Evolutionary conservation across 441 rosid species (phyloP).

Genomic region (Viola pubescens): DNA sequence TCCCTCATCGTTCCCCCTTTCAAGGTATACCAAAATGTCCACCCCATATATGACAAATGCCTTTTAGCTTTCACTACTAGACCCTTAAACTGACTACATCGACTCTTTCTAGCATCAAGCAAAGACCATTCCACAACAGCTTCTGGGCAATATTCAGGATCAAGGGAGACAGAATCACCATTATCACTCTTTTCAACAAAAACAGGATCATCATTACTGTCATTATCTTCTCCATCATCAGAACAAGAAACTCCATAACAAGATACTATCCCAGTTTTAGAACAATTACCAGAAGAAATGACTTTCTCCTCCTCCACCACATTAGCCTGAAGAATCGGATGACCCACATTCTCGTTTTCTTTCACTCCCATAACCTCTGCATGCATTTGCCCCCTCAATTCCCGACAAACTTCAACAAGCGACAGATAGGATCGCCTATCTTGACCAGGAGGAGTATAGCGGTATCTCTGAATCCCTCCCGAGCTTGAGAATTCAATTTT

Average conservation of each 20-base stretch:
- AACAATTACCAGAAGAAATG: not conserved
- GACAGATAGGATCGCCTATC: constrained; percentile 17
- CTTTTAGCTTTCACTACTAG: too few relatives aligned
- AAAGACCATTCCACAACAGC: too few relatives aligned
- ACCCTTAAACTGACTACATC: too few relatives aligned
- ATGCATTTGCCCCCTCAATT: not conserved
- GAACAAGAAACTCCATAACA: not conserved
- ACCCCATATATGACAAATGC: too few relatives aligned
- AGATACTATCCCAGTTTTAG: not conserved
- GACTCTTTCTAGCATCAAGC: too few relatives aligned
- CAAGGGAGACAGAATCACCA: not conserved
- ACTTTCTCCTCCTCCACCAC: constrained; percentile 3
- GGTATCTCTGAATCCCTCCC: not conserved
- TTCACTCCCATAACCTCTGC: not conserved
- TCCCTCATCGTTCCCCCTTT: not conserved
- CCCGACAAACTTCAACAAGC: constrained; percentile 19
- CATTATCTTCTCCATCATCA: not conserved
- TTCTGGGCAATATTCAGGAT: too few relatives aligned
- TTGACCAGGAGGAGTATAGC: constrained; percentile 19
- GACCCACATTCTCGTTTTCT: not conserved
- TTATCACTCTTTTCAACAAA: not conserved
- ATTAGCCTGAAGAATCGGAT: not conserved
- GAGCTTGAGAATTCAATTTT: constrained; percentile 16
- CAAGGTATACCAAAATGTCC: too few relatives aligned
- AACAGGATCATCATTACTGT: not conserved